A percentile compares a stretch with the other conserved stretches of the same genome.
Conservation (phyloP, 75 land plant species). For the Sequoiadendron giganteum region DNA sequence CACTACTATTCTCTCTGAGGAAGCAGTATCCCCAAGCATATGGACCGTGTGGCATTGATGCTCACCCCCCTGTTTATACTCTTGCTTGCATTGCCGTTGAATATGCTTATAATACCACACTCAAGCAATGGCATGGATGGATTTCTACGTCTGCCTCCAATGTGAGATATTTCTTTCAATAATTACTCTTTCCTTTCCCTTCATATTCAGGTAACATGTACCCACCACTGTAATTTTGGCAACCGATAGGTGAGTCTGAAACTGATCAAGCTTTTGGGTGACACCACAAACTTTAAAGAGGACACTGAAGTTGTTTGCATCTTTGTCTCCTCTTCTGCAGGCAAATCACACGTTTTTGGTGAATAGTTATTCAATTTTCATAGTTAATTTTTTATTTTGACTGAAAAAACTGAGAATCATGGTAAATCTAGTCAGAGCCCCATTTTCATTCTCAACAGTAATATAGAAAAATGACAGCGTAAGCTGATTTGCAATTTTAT, state of each 20-base stretch:
- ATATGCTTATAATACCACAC: conserved; percentile 59
- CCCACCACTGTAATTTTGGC: not conserved
- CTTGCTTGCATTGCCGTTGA: conserved; percentile 29
- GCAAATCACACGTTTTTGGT: not conserved
- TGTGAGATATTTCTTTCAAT: no score
- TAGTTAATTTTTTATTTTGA: no score
- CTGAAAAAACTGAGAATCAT: not conserved
- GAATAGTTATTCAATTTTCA: not conserved
- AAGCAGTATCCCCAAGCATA: no score
- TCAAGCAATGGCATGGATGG: conserved; percentile 98
- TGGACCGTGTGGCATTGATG: no score
- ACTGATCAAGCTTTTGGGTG: not conserved
- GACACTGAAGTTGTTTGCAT: not conserved
- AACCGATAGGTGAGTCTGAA: not conserved
- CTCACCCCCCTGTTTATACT: no score
- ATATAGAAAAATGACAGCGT: not conserved
- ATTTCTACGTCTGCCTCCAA: conserved; percentile 86
- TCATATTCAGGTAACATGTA: no score
- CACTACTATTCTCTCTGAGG: no score
- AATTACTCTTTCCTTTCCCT: no score
- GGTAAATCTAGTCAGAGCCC: not conserved
- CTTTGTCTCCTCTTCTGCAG: conserved; percentile 1
- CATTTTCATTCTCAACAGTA: not conserved
- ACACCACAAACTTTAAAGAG: not conserved
- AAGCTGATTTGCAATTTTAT: not conserved